Base-by-base conservation (phyloP, 2,329 filamentous ascomycete genomes). In the Phaeophleospora eucalypticola region DNA sequence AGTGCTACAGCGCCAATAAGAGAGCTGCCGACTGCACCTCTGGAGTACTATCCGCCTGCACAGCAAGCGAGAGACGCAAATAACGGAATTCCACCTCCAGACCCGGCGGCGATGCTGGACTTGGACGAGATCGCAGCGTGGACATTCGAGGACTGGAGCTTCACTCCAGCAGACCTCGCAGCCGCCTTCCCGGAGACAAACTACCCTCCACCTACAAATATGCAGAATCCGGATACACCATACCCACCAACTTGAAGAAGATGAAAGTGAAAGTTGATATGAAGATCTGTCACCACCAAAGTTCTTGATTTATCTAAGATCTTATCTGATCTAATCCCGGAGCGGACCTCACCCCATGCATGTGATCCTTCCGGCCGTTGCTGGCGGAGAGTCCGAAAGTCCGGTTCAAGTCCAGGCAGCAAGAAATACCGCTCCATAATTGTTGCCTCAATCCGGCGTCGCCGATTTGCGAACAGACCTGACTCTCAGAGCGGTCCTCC, bases 91-190 rank as follows among this genome's bases (percentile, higher is more conserved):
- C 15, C 18, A 9, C 15, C 27, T 7, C 36, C 14, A 20, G 35
- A 34, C 8, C 37, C 24, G 19, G 29, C 3, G 24, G 24, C 37
- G 18, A 21, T 9, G 45, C 34, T 18, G 24, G 58, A 64, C 39
- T 35, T 63, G 20, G 62, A 64, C 24, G 61, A 64, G 16, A 52
- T 65, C 12, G 59, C 58, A 17, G 57, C 54, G 2, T 65, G 62
- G 61, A 65, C 59, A 2, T 61, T 64, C 39, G 61, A 62, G 17
- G 57, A 63, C 36, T 64, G 58, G 59, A 48, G 38, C 20, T 59
- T 62, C 19, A 51, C 58, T 42, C 48, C 60, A 4, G 51, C 43
- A 8, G 51, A 58, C 27, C 24, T 56, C n/a, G 47, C 41, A 14
- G 49, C 44, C n/a, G 34, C 33, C 18, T 47, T 47, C 16, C n/a